A percentile compares a stretch with the other conserved stretches of the same genome.
phyloP scores from a whole-genome alignment of 768 basidiomycete species.

The Naganishia vishniacii region DNA sequence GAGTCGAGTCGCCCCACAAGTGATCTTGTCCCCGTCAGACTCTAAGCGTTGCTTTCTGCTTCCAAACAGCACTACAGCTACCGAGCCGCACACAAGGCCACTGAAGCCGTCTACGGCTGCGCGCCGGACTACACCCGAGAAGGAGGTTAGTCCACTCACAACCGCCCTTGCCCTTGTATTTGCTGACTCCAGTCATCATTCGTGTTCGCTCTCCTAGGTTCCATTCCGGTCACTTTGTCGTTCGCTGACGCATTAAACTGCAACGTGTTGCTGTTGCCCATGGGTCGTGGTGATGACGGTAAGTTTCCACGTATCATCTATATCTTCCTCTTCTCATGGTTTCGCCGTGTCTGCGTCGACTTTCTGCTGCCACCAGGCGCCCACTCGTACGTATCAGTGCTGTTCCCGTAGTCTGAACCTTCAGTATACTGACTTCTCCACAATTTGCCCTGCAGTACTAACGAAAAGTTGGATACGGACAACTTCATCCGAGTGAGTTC shows the following conservation, averaged over 20 bases:
- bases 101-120: slow-evolving; percentile 56
- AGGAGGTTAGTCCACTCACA: slow-evolving; percentile 39
- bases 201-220: slow-evolving; percentile 52
- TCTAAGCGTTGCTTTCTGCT: neutral
- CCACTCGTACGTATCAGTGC: slow-evolving; percentile 30
- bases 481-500: slow-evolving; percentile 84
- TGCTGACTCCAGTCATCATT: neutral
- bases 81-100: slow-evolving; percentile 77
- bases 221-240: slow-evolving; percentile 86
- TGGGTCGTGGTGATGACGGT: slow-evolving; percentile 91
- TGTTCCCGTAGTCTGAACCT: neutral
- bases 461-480: slow-evolving; percentile 85
- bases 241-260: slow-evolving; percentile 82
- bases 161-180: neutral
- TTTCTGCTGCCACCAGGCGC: no score
- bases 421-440: no score
- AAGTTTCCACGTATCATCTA: neutral
- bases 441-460: slow-evolving; percentile 57
- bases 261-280: slow-evolving; percentile 82
- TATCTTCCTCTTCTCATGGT: neutral
- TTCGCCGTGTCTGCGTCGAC: neutral
- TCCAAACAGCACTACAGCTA: slow-evolving; percentile 77
- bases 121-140: slow-evolving; percentile 49
- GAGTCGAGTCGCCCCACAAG: slow-evolving; percentile 15
- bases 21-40: no score